These are phyloP conservation scores for Zymoseptoria pseudotritici DNA, from an alignment of 2,329 filamentous ascomycete genomes.

Conservation along the genomic window DNA sequence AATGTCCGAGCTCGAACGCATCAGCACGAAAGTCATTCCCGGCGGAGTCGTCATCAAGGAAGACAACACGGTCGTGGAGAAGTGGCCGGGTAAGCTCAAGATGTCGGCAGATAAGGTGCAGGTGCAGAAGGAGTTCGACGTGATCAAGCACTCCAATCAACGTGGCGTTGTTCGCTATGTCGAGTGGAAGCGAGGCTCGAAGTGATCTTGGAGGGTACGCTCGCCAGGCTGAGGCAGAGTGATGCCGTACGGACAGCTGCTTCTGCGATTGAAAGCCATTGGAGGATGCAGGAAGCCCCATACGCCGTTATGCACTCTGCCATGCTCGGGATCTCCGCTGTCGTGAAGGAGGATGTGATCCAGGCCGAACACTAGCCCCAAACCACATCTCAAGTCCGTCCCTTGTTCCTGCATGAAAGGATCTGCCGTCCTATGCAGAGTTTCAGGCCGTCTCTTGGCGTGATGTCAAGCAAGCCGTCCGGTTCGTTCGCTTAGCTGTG, in stretches of 20 bases:
- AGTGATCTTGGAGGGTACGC: not conserved
- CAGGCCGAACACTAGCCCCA: not conserved
- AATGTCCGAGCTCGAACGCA: too few relatives aligned
- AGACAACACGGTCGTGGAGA: constrained; percentile 13
- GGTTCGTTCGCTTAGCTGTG: too few relatives aligned
- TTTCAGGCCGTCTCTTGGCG: not conserved
- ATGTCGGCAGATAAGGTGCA: not conserved
- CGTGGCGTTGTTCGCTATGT: constrained; percentile 14
- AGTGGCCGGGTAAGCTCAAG: constrained; percentile 15
- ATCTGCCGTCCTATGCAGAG: not conserved
- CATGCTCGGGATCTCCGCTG: too few relatives aligned
- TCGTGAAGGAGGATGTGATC: not conserved
- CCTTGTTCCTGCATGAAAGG: not conserved
- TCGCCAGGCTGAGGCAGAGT: too few relatives aligned
- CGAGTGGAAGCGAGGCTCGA: constrained; percentile 10
- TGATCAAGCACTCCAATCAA: constrained; percentile 4
- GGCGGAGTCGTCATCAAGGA: constrained; percentile 5
- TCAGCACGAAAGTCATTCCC: too few relatives aligned
- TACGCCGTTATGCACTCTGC: too few relatives aligned
- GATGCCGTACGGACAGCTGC: too few relatives aligned
- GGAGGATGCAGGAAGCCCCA: too few relatives aligned
- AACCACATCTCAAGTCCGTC: not conserved
- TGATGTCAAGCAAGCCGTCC: not conserved
- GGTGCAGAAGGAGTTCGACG: constrained; percentile 10
- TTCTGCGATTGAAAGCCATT: too few relatives aligned